A percentile compares a stretch with the other conserved stretches of the same genome.
Evolutionary conservation across 2,329 filamentous ascomycete genomes (phyloP).

Genomic region (Lecanicillium sp.): DNA sequence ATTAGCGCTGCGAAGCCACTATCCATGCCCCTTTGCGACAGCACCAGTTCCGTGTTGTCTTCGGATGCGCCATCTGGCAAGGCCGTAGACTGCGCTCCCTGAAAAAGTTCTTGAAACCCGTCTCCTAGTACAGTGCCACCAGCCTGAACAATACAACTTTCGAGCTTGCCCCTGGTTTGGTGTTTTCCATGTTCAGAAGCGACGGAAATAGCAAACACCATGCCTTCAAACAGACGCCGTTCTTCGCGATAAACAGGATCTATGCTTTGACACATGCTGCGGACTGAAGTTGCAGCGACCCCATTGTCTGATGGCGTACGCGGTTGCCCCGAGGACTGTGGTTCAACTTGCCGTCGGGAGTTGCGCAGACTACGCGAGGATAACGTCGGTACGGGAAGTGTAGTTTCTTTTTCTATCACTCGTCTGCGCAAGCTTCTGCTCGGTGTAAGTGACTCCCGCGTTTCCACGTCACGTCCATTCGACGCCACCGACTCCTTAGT

Average conservation of each 20-base stretch:
- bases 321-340: slow-evolving; percentile 4
- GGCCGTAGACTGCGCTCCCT: slow-evolving; percentile 34
- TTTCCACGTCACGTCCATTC: slow-evolving; percentile 19
- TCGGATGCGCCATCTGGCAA: slow-evolving; percentile 26
- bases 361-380: slow-evolving; percentile 5
- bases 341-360: background rate
- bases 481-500: slow-evolving; percentile 28
- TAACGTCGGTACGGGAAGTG: background rate
- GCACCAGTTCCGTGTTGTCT: slow-evolving; percentile 32
- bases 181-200: slow-evolving; percentile 37
- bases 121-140: slow-evolving; percentile 67
- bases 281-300: slow-evolving; percentile 3
- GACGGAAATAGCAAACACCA: slow-evolving; percentile 85
- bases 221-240: slow-evolving; percentile 59
- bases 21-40: slow-evolving; percentile 46
- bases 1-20: slow-evolving; percentile 80
- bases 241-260: slow-evolving; percentile 20
- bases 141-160: slow-evolving; percentile 58
- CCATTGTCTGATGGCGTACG: slow-evolving; percentile 1
- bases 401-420: background rate
- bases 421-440: slow-evolving; percentile 13
- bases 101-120: slow-evolving; percentile 79
- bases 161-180: slow-evolving; percentile 41
- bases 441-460: slow-evolving; percentile 20
- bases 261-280: slow-evolving; percentile 24